Conservation (phyloP, 164 flowering plant species). For the Tetracentron sinense region DNA sequence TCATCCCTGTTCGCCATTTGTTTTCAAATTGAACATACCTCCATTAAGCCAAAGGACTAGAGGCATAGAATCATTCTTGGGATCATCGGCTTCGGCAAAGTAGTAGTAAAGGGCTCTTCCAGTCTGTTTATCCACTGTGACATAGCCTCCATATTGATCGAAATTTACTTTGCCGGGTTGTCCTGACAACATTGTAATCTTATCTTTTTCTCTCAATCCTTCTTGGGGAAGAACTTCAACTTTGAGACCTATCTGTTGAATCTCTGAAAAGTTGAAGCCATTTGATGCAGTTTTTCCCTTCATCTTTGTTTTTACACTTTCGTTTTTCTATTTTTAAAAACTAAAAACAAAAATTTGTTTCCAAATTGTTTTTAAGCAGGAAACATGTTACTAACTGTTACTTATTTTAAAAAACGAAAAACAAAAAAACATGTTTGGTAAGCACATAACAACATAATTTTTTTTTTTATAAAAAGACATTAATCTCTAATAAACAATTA, state of each 20-base stretch:
- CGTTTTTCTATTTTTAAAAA: too few relatives aligned
- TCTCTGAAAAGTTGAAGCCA: not conserved
- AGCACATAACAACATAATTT: too few relatives aligned
- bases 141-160: conserved; percentile 33
- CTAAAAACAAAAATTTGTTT: too few relatives aligned
- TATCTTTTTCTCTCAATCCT: conserved; percentile 17
- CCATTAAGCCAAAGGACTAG: conserved; percentile 39
- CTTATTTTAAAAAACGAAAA: too few relatives aligned
- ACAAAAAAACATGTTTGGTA: too few relatives aligned
- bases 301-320: not conserved
- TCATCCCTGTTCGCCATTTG: too few relatives aligned
- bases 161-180: conserved; percentile 26
- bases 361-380: too few relatives aligned
- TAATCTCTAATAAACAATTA: too few relatives aligned
- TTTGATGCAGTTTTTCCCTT: not conserved
- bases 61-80: conserved; percentile 13
- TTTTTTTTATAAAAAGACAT: too few relatives aligned
- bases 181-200: conserved; percentile 27
- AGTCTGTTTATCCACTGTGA: conserved; percentile 23
- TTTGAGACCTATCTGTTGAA: not conserved
- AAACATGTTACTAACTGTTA: too few relatives aligned
- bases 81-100: conserved; percentile 19
- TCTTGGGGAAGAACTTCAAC: not conserved
- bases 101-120: conserved; percentile 39
- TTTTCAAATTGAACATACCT: too few relatives aligned